Conservation (phyloP, 352 stramenopile genomes). For the Lagenidium giganteum region DNA sequence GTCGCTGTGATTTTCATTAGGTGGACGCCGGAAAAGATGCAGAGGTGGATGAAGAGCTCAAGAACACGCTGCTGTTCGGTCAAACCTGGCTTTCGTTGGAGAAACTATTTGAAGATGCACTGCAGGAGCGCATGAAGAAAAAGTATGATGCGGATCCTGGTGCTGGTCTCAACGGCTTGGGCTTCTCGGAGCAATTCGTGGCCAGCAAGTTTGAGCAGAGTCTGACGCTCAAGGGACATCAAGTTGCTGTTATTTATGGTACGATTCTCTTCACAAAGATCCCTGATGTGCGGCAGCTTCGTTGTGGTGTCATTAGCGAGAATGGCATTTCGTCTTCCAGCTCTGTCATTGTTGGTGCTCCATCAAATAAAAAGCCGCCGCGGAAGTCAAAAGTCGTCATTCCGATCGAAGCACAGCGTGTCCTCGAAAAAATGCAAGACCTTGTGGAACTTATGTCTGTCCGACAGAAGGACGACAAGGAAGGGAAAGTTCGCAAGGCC, state of each 20-base stretch:
- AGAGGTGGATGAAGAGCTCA: conserved; percentile 76
- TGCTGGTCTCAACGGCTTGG: conserved; percentile 37
- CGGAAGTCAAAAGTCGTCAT: conserved; percentile 80
- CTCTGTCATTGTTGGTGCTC: conserved; percentile 77
- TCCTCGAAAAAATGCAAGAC: conserved; percentile 88
- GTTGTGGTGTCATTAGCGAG: conserved; percentile 84
- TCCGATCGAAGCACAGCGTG: conserved; percentile 77
- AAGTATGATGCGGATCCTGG: conserved; percentile 46
- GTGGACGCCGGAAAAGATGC: too few species aligned
- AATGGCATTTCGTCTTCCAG: conserved; percentile 85
- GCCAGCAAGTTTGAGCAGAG: conserved; percentile 86
- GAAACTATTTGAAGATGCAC: conserved; percentile 86
- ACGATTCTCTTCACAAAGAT: conserved; percentile 89
- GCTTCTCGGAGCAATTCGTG: conserved; percentile 69
- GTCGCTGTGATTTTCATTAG: neutral
- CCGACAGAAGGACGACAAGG: conserved; percentile 86
- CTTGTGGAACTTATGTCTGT: conserved; percentile 84
- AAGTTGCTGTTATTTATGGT: conserved; percentile 83
- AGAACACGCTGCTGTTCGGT: conserved; percentile 82
- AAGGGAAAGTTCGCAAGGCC: conserved; percentile 85
- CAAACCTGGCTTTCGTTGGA: conserved; percentile 87
- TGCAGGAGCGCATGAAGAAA: conserved; percentile 84
- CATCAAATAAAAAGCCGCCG: conserved; percentile 51
- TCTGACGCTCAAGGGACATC: conserved; percentile 81
- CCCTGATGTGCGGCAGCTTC: conserved; percentile 80